Evolutionary conservation across 257 asterid genomes (phyloP).

Genomic region (Salvia rosmarinus): DNA sequence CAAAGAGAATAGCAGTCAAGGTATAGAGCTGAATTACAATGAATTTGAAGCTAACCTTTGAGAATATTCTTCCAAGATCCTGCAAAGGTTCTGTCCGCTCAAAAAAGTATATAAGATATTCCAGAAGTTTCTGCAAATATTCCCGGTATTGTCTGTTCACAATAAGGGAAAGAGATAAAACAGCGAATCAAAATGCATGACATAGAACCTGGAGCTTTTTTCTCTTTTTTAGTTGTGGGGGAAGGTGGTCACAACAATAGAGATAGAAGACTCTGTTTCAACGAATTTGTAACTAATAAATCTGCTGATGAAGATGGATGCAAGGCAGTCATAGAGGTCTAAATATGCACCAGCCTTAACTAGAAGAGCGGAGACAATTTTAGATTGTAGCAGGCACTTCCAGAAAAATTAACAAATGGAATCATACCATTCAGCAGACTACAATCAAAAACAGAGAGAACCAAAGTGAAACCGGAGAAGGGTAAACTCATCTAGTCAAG

Average conservation of each 20-base stretch:
- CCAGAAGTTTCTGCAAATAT: conserved; percentile 78
- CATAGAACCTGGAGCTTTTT: not conserved
- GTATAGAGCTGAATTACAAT: conserved; percentile 5
- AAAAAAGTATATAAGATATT: conserved; percentile 71
- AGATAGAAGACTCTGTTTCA: conserved; percentile 4
- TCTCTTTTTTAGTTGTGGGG: not conserved
- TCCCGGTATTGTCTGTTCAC: conserved; percentile 74
- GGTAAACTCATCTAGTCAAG: not conserved
- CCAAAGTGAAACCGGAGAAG: not conserved
- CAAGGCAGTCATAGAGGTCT: not conserved
- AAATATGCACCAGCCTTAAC: conserved; percentile 14
- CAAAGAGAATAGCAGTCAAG: conserved; percentile 22
- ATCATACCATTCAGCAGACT: not conserved
- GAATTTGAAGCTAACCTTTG: conserved; percentile 55
- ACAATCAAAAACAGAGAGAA: not conserved
- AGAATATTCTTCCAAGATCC: conserved; percentile 85
- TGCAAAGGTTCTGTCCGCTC: conserved; percentile 88
- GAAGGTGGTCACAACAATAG: not conserved
- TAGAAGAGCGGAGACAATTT: not conserved
- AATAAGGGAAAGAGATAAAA: conserved; percentile 30
- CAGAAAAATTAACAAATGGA: not conserved
- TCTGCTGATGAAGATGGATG: not conserved
- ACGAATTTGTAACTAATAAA: not conserved
- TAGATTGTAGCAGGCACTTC: not conserved
- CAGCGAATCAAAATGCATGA: not conserved